A percentile compares a stretch with the other conserved stretches of the same genome.
Evolutionary conservation across 768 basidiomycete species (phyloP).

Genomic region (Phaeolepiota aurea): DNA sequence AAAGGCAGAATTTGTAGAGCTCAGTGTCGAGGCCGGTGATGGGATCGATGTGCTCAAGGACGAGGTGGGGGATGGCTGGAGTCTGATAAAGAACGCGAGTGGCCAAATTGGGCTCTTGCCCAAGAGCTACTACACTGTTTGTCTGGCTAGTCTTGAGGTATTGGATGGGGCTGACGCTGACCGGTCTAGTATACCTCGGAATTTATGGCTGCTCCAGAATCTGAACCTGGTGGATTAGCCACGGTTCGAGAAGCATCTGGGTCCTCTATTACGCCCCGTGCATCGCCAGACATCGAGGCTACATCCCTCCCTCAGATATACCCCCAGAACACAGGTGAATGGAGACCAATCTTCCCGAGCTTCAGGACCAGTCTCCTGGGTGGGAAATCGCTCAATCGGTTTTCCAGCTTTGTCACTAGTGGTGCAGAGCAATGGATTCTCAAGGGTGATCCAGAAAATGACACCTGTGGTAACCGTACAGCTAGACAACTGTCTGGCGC

Average conservation of each 20-base stretch:
- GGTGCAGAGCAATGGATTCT: slow-evolving; percentile 81
- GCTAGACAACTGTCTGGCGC: background rate
- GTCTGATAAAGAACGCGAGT: slow-evolving; percentile 50
- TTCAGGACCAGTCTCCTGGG: slow-evolving; percentile 66
- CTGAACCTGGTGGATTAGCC: slow-evolving; percentile 22
- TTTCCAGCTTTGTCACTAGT: slow-evolving; percentile 79
- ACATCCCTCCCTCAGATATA: slow-evolving; percentile 33
- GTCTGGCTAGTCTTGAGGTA: no score
- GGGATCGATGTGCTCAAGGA: slow-evolving; percentile 64
- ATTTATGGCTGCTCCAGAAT: slow-evolving; percentile 43
- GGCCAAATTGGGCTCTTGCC: slow-evolving; percentile 66
- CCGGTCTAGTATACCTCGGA: slow-evolving; percentile 52
- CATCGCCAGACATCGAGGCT: slow-evolving; percentile 28
- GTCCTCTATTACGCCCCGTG: slow-evolving; percentile 40
- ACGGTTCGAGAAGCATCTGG: slow-evolving; percentile 13
- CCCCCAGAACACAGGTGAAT: slow-evolving; percentile 70
- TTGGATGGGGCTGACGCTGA: background rate
- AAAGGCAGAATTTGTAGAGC: slow-evolving; percentile 66
- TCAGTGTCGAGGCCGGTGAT: slow-evolving; percentile 62
- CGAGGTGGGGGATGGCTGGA: slow-evolving; percentile 74
- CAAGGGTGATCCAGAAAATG: slow-evolving; percentile 47
- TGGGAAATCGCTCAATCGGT: slow-evolving; percentile 75
- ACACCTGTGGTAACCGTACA: slow-evolving; percentile 1
- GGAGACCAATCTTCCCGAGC: slow-evolving; percentile 49
- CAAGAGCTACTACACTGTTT: slow-evolving; percentile 67